Evolutionary conservation across 2,329 filamentous ascomycete genomes (phyloP), one percentile per base, ranked within the genome.

Genomic region (Aureobasidium sp.): DNA sequence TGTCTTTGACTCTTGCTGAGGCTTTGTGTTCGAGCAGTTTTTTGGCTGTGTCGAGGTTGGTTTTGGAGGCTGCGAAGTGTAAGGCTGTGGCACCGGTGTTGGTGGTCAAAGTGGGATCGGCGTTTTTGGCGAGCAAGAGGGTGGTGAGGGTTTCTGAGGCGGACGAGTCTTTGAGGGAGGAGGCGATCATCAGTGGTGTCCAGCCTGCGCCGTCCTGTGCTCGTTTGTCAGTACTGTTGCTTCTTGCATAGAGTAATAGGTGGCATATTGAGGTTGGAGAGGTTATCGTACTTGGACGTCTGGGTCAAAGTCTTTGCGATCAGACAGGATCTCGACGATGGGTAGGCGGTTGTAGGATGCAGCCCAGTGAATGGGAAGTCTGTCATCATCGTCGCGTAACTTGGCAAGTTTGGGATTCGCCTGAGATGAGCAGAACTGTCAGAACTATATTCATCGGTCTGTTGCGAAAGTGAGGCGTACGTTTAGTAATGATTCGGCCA

Each of bases 281-380:
- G 34, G 21, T 47, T 30, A 3, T 16, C 45, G 13, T 71, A 90
- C 88, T 76, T 91, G 84, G 21, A 87, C 86, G 74, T 97, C 92
- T 0, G 90, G 83, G 71, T 97, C 91, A 70, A 97, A 96, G 63
- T 81, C 80, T 68, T 86, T 86, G 64, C 81, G 79, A 61, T 89
- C 81, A 2, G 88, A 81, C 4, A 97, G 79, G 25, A 93, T 72
- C 54, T 88, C 80, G 21, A 90, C 86, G 63, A 97, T 91, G 29
- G 86, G 83, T 7, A 87, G 76, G 67, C 86, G 87, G 72, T 94
- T 95, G 74, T 89, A 88, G 27, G 92, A 94, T 2, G 86, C 85
- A 0, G 94, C 93, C 94, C 94, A 99, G 79, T 99, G 94, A 62
- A 97, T 86, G 2, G 94, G 87, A 41, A 96, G 83, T 48, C 94